These are phyloP conservation scores for Scedosporium apiospermum DNA, from an alignment of 2,329 filamentous ascomycete species.

Conservation along the genomic window DNA sequence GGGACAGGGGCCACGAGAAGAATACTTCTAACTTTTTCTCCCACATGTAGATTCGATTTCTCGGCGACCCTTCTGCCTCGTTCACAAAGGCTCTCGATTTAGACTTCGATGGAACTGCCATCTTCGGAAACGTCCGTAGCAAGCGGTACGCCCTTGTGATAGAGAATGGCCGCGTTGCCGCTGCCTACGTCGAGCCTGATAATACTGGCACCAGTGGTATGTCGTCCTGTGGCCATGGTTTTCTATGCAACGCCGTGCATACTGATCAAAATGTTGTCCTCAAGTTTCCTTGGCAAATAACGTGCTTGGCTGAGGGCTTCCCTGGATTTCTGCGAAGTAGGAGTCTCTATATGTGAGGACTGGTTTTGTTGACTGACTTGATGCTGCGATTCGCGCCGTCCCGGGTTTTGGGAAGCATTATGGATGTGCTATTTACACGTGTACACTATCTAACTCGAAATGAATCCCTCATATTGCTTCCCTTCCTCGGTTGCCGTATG, in stretches of 20 bases:
- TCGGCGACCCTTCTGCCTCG: conserved; percentile 68
- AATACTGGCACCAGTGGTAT: conserved; percentile 72
- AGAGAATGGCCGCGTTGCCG: conserved; percentile 76
- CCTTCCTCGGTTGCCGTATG: neutral
- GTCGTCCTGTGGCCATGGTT: conserved; percentile 15
- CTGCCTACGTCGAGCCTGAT: conserved; percentile 76
- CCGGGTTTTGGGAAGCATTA: too few relatives aligned
- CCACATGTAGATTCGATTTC: conserved; percentile 64
- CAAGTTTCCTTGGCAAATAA: conserved; percentile 42
- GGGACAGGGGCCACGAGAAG: neutral
- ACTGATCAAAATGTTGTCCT: neutral
- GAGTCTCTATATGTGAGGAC: too few relatives aligned
- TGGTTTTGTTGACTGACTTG: neutral
- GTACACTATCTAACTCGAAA: neutral
- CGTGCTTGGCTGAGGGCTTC: conserved; percentile 27
- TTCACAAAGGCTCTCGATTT: conserved; percentile 82
- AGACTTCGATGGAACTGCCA: conserved; percentile 64
- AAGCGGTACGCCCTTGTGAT: conserved; percentile 83
- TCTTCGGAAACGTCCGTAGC: conserved; percentile 75
- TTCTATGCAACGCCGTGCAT: neutral
- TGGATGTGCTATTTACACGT: neutral
- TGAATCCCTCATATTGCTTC: neutral
- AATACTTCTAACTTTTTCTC: conserved; percentile 1
- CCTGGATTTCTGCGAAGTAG: too few relatives aligned
- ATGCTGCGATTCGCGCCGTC: too few relatives aligned